Evolutionary conservation across 75 land plant genomes (phyloP), one percentile per base, ranked within the genome.

Genomic region (Selaginella tamariscina): DNA sequence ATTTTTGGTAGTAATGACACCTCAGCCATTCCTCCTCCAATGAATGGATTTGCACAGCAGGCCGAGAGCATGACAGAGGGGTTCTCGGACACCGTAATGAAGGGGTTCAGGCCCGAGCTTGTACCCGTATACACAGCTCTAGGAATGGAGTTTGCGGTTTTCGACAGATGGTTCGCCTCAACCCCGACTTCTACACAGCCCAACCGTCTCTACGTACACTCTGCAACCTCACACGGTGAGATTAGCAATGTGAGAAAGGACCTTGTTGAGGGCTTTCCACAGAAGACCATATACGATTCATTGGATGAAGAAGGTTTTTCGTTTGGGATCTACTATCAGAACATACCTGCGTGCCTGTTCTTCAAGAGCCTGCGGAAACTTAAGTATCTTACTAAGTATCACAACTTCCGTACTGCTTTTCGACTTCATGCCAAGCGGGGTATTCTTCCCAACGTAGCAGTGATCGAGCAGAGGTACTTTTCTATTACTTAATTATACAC

Each of bases 141-240:
- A 64, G 97, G 83, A 32, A 1, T 23, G 68, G 86, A 92, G 68
- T 92, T 77, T 56, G 85, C 80, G 1, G 81, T 88, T 0, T 86
- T 79, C 75, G 97, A 92, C 70, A 69, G 86, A 33, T 92, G 97
- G 97, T 88, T 88, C 68, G 80, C 97, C 56, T 81, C 97, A 1
- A 70, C 85, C 24, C 97, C 97, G 29, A 74, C 94, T 5, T 80
- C 85, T 29, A 92, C 97, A 31, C 97, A 92, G 77, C 97, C 97
- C 29, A 92, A 92, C 71, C 68, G 97, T 65, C 67, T 85, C 66
- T 92, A 44, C 67, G 84, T 92, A 70, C 89, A 92, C 71, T 84
- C 94, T 1, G 97, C 87, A 22, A 92, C 94, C 31, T 88, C 97
- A 0, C 75, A 81, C 54, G 97, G 97, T 1, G 32, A 69, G 24